A percentile compares a stretch with the other conserved stretches of the same genome.
phyloP scores from a whole-genome alignment of 2,329 filamentous ascomycete species.

The Arthrobotrys entomopaga region DNA sequence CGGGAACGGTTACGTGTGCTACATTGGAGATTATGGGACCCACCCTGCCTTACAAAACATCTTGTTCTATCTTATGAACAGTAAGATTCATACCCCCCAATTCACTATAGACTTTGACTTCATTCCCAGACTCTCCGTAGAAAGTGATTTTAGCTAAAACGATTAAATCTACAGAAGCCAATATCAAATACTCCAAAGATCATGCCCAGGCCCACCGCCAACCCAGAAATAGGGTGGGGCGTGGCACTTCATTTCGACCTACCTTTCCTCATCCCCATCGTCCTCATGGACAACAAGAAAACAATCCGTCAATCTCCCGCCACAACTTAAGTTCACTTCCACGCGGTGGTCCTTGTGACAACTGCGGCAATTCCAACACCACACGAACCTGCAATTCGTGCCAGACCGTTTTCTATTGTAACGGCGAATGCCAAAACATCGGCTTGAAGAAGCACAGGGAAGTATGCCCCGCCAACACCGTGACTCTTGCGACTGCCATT shows the following conservation, averaged over 20 bases:
- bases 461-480: slow-evolving; percentile 21
- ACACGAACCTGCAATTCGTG: slow-evolving; percentile 26
- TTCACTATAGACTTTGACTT: neutral
- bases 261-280: neutral
- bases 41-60: slow-evolving; percentile 8
- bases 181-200: neutral
- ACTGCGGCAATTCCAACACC: slow-evolving; percentile 23
- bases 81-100: neutral
- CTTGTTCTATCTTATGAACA: slow-evolving; percentile 23
- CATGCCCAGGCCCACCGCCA: neutral
- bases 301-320: neutral
- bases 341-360: slow-evolving; percentile 26
- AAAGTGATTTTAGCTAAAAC: neutral
- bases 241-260: too few relatives aligned
- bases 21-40: slow-evolving; percentile 23
- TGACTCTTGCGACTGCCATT: slow-evolving; percentile 17
- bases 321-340: too few relatives aligned
- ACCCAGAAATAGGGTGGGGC: too few relatives aligned
- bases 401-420: slow-evolving; percentile 42
- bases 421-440: slow-evolving; percentile 21
- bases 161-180: neutral
- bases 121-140: too few relatives aligned
- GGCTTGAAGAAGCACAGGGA: slow-evolving; percentile 19
- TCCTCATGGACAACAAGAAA: slow-evolving; percentile 5
- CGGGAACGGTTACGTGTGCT: slow-evolving; percentile 25